phyloP scores from a whole-genome alignment of 176 grass and related monocot genomes.

The Rhynchospora breviuscula region DNA sequence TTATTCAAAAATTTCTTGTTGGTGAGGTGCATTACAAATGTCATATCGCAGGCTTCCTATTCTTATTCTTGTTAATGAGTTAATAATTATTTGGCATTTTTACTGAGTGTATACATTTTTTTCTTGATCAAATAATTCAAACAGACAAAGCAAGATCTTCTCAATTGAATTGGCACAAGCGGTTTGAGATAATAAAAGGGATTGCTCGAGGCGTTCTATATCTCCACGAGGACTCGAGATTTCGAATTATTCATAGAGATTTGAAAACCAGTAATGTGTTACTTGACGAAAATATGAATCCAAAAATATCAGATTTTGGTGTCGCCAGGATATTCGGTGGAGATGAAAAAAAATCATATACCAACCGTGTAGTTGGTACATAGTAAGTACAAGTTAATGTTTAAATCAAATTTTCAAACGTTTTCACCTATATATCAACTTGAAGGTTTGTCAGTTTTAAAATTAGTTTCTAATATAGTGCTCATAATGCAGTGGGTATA shows the following conservation, averaged over 20 bases:
- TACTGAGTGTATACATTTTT: neutral
- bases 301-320: constrained; percentile 92
- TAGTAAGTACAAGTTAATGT: constrained; percentile 42
- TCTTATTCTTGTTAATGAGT: too few relatives aligned
- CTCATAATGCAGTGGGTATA: constrained; percentile 57
- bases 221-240: constrained; percentile 80
- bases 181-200: constrained; percentile 72
- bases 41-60: too few relatives aligned
- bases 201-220: constrained; percentile 74
- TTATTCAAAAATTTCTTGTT: too few relatives aligned
- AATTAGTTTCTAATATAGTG: neutral
- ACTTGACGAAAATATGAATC: constrained; percentile 73
- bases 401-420: neutral
- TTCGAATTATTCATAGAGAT: constrained; percentile 84
- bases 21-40: too few relatives aligned
- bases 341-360: constrained; percentile 53
- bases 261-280: constrained; percentile 87
- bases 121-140: neutral
- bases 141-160: constrained; percentile 47
- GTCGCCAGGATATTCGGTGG: constrained; percentile 67
- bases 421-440: neutral
- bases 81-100: neutral
- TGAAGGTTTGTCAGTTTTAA: neutral
- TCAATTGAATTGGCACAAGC: constrained; percentile 47
- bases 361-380: constrained; percentile 72